These are phyloP conservation scores for Croton setiger DNA, from an alignment of 441 rosid species.

Conservation along the genomic window DNA sequence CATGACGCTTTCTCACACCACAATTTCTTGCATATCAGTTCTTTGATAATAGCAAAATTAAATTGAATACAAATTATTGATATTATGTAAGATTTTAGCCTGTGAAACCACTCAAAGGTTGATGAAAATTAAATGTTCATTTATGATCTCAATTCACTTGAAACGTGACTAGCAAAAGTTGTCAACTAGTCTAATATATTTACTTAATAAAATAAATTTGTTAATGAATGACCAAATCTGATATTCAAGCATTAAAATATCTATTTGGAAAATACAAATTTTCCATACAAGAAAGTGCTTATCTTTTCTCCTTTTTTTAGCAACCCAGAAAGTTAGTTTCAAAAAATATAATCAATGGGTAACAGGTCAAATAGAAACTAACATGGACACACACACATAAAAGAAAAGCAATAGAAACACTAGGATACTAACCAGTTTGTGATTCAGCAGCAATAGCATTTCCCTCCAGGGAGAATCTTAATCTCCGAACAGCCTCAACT, in stretches of 20 bases:
- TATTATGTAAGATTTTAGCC: background rate
- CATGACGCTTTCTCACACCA: background rate
- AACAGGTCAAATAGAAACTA: background rate
- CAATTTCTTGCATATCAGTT: background rate
- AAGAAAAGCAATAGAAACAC: background rate
- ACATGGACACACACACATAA: background rate
- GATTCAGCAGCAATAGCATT: slow-evolving; percentile 41
- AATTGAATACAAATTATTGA: background rate
- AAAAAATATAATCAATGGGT: background rate
- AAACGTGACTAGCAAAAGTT: background rate
- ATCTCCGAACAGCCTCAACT: slow-evolving; percentile 72
- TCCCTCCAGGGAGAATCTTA: slow-evolving; percentile 85
- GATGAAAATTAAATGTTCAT: slow-evolving; percentile 2
- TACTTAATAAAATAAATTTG: background rate
- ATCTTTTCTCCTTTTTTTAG: no score
- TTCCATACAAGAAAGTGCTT: background rate
- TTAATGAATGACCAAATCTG: background rate
- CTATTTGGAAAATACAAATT: background rate
- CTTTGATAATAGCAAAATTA: background rate
- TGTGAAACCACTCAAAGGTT: background rate
- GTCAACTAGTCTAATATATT: slow-evolving; percentile 1
- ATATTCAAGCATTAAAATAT: background rate
- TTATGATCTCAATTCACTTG: background rate
- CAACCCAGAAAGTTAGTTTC: background rate
- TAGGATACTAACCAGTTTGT: slow-evolving; percentile 43